Conservation (phyloP, 2,329 filamentous ascomycete species). For the Fusarium tanahbumbuense region DNA sequence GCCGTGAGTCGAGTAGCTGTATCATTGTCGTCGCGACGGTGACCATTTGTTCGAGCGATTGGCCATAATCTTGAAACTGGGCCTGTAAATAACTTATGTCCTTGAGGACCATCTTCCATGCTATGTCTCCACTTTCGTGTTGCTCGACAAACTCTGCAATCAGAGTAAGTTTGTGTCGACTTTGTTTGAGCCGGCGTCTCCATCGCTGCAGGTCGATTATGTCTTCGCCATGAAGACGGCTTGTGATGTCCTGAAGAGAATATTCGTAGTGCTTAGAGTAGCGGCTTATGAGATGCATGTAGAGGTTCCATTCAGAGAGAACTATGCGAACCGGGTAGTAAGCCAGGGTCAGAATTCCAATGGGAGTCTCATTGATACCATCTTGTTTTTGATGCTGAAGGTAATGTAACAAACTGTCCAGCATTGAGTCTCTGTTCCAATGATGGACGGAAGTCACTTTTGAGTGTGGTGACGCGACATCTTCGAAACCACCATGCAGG, state of each 20-base stretch:
- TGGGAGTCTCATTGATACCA: no score
- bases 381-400: rapidly evolving
- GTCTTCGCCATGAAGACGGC: rapidly evolving
- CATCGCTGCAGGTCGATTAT: neutral
- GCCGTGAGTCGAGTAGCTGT: neutral
- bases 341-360: neutral
- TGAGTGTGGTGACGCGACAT: neutral
- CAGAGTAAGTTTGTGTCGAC: rapidly evolving
- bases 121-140: rapidly evolving
- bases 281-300: neutral
- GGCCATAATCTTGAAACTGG: neutral
- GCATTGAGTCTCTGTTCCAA: neutral
- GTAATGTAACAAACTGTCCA: neutral
- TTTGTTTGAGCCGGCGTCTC: neutral
- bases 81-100: neutral
- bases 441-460: rapidly evolving
- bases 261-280: slow-evolving; percentile 4
- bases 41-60: neutral
- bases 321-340: neutral
- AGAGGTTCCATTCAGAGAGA: neutral
- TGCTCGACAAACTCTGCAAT: rapidly evolving
- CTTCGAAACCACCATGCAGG: neutral
- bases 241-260: neutral
- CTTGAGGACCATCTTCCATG: rapidly evolving
- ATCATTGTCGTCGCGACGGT: neutral